Evolutionary conservation across 1,284 basidiomycete genomes (phyloP).

Genomic region (Stygiomarasmius scandens): DNA sequence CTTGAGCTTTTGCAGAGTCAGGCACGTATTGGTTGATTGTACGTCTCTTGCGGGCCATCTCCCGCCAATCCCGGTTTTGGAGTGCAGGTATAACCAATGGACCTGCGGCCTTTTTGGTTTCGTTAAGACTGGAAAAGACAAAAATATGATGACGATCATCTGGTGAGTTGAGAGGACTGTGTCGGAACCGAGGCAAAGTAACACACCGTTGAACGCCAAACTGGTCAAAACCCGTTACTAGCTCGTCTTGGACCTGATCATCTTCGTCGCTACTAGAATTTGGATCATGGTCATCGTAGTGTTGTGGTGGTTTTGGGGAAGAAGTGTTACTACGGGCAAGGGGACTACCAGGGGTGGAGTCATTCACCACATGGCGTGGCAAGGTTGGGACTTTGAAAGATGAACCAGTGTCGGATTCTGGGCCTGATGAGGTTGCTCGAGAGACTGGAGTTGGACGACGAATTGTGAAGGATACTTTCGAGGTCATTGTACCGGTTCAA

Average conservation of each 20-base stretch:
- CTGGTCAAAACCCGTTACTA: slow-evolving; percentile 72
- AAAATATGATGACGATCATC: slow-evolving; percentile 37
- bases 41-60: slow-evolving; percentile 63
- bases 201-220: slow-evolving; percentile 80
- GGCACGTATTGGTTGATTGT: slow-evolving; percentile 62
- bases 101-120: slow-evolving; percentile 48
- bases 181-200: slow-evolving; percentile 21
- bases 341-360: slow-evolving; percentile 57
- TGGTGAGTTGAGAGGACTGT: slow-evolving; percentile 65
- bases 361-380: slow-evolving; percentile 52
- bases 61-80: slow-evolving; percentile 88
- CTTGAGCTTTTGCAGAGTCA: slow-evolving; percentile 55
- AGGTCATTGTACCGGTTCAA: slow-evolving; percentile 36
- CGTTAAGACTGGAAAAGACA: slow-evolving; percentile 41
- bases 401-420: slow-evolving; percentile 52
- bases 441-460: slow-evolving; percentile 69
- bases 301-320: slow-evolving; percentile 42
- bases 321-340: slow-evolving; percentile 51
- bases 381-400: slow-evolving; percentile 62
- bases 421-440: slow-evolving; percentile 57
- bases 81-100: slow-evolving; percentile 84
- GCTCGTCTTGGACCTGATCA: slow-evolving; percentile 58
- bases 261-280: slow-evolving; percentile 65
- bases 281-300: slow-evolving; percentile 32
- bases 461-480: slow-evolving; percentile 75